phyloP scores from a whole-genome alignment of 176 grass and related monocot genomes.

The Oryza punctata region DNA sequence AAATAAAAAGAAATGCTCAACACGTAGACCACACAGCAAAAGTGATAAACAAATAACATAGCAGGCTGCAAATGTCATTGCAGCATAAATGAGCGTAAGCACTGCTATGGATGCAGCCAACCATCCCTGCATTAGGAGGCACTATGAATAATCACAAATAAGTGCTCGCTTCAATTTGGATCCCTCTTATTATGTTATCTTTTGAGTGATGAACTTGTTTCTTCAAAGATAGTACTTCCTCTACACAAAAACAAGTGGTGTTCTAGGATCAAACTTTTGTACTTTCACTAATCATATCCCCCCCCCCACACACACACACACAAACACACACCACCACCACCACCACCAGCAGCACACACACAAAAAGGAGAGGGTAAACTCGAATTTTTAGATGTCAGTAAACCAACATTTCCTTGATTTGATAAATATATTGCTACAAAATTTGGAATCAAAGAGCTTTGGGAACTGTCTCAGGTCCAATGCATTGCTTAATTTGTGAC shows the following conservation, averaged over 20 bases:
- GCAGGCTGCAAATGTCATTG: background rate
- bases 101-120: background rate
- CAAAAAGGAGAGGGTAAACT: no score
- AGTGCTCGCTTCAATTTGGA: background rate
- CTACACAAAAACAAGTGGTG: background rate
- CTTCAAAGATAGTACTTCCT: background rate
- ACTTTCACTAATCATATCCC: background rate
- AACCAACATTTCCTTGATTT: no score
- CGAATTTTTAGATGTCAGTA: background rate
- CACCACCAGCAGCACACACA: no score
- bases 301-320: no score
- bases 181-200: background rate
- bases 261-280: background rate
- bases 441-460: background rate
- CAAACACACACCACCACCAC: no score
- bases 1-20: background rate
- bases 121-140: background rate
- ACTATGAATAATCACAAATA: slow-evolving; percentile 3
- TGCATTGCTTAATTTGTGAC: background rate
- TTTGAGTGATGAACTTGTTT: background rate
- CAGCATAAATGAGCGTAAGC: background rate
- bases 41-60: background rate
- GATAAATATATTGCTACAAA: background rate
- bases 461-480: background rate
- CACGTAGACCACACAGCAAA: background rate